Percentiles rank a stretch among this genome's conserved stretches.
These are phyloP conservation scores for Phlyctochytrium bullatum DNA, from an alignment of 192 early-diverging fungal species.

Conservation along the genomic window DNA sequence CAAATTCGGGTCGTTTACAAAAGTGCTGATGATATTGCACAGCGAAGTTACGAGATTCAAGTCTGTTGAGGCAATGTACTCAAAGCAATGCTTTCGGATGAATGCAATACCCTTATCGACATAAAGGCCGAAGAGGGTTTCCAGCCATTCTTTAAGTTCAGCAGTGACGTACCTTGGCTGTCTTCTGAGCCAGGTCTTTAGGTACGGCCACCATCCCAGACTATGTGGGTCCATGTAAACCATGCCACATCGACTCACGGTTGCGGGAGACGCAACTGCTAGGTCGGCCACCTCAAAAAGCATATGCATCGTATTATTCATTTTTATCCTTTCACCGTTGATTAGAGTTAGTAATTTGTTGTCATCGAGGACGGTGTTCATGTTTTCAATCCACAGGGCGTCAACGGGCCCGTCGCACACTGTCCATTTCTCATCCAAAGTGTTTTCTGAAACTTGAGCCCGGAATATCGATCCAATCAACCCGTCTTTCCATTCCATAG, in stretches of 20 bases:
- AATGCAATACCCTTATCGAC: conserved; percentile 52
- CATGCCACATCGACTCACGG: conserved; percentile 62
- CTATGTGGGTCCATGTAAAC: conserved; percentile 59
- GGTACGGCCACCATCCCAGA: conserved; percentile 52
- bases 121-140: conserved; percentile 35
- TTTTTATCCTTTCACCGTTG: conserved; percentile 64
- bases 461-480: conserved; percentile 54
- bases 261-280: conserved; percentile 62
- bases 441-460: conserved; percentile 53
- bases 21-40: conserved; percentile 50
- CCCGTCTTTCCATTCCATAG: conserved; percentile 68
- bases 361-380: conserved; percentile 66
- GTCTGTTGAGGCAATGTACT: conserved; percentile 54
- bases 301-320: conserved; percentile 60
- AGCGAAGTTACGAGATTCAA: conserved; percentile 50
- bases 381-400: conserved; percentile 65
- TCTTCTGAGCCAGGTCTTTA: conserved; percentile 45
- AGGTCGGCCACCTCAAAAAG: conserved; percentile 66
- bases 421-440: conserved; percentile 61
- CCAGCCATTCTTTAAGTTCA: conserved; percentile 43
- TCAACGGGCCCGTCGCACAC: conserved; percentile 62
- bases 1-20: conserved; percentile 37
- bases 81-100: conserved; percentile 48
- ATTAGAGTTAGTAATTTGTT: conserved; percentile 63
- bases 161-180: conserved; percentile 31